Conservation (phyloP, 2,329 filamentous ascomycete species). For the Cordyceps cateniannulata region DNA sequence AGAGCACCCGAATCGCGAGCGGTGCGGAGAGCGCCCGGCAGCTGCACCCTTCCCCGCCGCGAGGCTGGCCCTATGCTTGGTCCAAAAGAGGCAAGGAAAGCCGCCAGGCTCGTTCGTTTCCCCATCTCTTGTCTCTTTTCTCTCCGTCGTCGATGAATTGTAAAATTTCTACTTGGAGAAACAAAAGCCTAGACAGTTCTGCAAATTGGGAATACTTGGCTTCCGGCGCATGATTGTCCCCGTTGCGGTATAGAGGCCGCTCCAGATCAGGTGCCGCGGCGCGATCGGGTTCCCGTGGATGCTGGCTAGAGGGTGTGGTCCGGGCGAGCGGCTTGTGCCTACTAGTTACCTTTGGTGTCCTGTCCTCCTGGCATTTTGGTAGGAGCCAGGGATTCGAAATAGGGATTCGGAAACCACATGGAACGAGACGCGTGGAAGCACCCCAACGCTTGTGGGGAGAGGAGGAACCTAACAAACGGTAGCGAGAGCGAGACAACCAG, state of each 20-base stretch:
- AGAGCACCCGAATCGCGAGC: background rate
- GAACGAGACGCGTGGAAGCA: background rate
- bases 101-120: background rate
- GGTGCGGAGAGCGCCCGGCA: background rate
- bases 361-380: too few species aligned
- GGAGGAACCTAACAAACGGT: too few species aligned
- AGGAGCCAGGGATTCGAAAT: background rate
- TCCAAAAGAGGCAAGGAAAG: background rate
- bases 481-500: too few species aligned
- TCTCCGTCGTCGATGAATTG: background rate
- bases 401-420: background rate
- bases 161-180: too few species aligned
- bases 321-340: too few species aligned
- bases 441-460: too few species aligned
- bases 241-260: too few species aligned
- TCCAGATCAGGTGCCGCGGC: too few species aligned
- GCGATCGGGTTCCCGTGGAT: background rate
- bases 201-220: too few species aligned
- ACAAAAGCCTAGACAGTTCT: too few species aligned
- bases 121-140: background rate
- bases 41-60: background rate
- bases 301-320: background rate
- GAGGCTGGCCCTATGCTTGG: background rate
- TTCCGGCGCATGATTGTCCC: too few species aligned
- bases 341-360: too few species aligned